Evolutionary conservation across 164 flowering plant species (phyloP).

Genomic region (Kalanchoe fedtschenkoi): DNA sequence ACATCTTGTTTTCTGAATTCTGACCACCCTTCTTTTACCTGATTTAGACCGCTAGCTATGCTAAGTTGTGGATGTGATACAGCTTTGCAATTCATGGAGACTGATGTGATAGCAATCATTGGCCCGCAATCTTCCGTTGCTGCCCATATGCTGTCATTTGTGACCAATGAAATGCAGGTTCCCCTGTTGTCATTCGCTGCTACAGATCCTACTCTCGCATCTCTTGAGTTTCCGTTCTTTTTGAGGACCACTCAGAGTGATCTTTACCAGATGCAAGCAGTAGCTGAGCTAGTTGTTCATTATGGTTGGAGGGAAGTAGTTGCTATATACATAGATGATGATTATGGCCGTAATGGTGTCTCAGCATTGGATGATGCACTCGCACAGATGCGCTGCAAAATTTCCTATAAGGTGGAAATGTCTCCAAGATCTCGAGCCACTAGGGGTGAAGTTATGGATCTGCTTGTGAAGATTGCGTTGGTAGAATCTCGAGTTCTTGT

Average conservation of each 20-base stretch:
- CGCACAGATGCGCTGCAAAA: slow-evolving; percentile 47
- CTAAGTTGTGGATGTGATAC: slow-evolving; percentile 12
- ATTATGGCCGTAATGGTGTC: slow-evolving; percentile 74
- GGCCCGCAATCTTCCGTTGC: slow-evolving; percentile 84
- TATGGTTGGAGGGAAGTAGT: slow-evolving; percentile 70
- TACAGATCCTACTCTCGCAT: slow-evolving; percentile 70
- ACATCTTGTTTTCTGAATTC: background rate
- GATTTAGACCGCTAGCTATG: background rate
- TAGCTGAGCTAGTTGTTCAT: slow-evolving; percentile 58
- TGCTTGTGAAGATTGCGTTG: slow-evolving; percentile 49
- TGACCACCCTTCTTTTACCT: background rate
- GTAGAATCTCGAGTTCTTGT: slow-evolving; percentile 67
- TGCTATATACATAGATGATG: slow-evolving; percentile 69
- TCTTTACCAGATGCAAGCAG: slow-evolving; percentile 71
- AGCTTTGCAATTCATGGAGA: slow-evolving; percentile 83
- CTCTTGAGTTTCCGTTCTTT: slow-evolving; percentile 76
- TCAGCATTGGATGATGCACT: slow-evolving; percentile 62
- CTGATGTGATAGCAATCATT: slow-evolving; percentile 53
- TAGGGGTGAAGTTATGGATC: slow-evolving; percentile 29
- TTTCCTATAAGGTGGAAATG: slow-evolving; percentile 54
- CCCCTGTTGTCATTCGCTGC: slow-evolving; percentile 84
- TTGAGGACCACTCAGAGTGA: slow-evolving; percentile 69
- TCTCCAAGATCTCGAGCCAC: slow-evolving; percentile 26
- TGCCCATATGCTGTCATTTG: slow-evolving; percentile 64
- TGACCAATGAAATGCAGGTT: slow-evolving; percentile 74